phyloP scores from a whole-genome alignment of 495 filamentous ascomycete species.

The Penicillium silybi region DNA sequence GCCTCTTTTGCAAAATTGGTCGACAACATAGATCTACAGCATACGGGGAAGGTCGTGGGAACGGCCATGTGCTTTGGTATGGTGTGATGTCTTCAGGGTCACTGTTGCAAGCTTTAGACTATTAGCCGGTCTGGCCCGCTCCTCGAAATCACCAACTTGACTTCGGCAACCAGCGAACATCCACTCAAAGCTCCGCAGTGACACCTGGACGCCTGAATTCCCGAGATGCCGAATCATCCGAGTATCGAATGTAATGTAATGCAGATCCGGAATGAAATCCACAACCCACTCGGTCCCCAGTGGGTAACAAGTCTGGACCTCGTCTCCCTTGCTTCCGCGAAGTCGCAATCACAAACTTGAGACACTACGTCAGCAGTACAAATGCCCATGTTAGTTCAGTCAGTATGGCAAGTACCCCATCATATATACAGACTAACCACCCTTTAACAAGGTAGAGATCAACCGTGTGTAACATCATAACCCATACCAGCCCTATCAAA shows the following conservation, averaged over 20 bases:
- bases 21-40: too few species aligned
- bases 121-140: too few species aligned
- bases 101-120: too few species aligned
- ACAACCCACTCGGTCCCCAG: background rate
- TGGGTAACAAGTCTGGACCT: background rate
- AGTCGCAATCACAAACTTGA: background rate
- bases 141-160: too few species aligned
- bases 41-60: too few species aligned
- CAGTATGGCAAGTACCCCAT: background rate
- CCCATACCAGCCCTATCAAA: background rate
- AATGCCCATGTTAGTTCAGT: background rate
- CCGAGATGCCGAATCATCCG: constrained; percentile 4
- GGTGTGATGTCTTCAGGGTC: too few species aligned
- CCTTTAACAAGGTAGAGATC: too few species aligned
- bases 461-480: too few species aligned
- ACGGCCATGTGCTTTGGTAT: too few species aligned
- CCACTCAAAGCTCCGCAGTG: background rate
- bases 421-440: background rate
- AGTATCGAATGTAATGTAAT: background rate
- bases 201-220: background rate
- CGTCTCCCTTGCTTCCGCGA: constrained; percentile 12
- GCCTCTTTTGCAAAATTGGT: too few species aligned
- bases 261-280: background rate
- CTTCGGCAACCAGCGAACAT: background rate
- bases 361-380: background rate